Evolutionary conservation across 495 filamentous ascomycete genomes (phyloP).

Genomic region (Penicillium nucicola): DNA sequence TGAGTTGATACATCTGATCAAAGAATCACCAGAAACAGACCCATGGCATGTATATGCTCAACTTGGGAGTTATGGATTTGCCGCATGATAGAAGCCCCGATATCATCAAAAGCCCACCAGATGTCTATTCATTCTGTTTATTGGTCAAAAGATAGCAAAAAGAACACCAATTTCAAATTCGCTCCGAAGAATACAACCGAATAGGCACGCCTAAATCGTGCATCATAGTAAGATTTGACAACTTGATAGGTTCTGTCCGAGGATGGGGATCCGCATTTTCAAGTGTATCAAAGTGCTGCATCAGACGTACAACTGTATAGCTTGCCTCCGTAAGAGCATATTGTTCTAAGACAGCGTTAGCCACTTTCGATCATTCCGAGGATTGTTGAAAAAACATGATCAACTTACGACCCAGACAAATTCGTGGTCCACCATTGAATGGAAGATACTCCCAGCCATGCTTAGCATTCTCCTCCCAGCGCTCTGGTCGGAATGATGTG

Average conservation of each 20-base stretch:
- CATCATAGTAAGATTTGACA: constrained; percentile 36
- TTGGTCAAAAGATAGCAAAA: neutral
- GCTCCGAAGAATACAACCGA: constrained; percentile 26
- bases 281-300: constrained; percentile 62
- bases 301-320: constrained; percentile 67
- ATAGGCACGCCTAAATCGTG: constrained; percentile 38
- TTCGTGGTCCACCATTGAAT: constrained; percentile 80
- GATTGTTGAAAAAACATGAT: neutral
- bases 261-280: constrained; percentile 36
- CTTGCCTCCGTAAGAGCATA: constrained; percentile 79
- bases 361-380: neutral
- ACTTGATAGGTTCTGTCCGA: constrained; percentile 26
- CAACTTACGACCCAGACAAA: constrained; percentile 81
- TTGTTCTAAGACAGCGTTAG: constrained; percentile 43
- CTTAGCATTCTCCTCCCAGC: constrained; percentile 61
- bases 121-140: too few relatives aligned
- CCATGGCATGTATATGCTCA: too few relatives aligned
- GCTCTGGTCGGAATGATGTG: constrained; percentile 63
- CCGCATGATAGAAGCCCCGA: too few relatives aligned
- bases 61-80: too few relatives aligned
- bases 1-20: too few relatives aligned
- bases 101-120: too few relatives aligned
- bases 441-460: constrained; percentile 71
- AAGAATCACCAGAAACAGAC: too few relatives aligned
- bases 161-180: neutral